Evolutionary conservation across 2,329 filamentous ascomycete genomes (phyloP), one percentile per base, ranked within the genome.

Genomic region (Chaetomiaceae sp.): DNA sequence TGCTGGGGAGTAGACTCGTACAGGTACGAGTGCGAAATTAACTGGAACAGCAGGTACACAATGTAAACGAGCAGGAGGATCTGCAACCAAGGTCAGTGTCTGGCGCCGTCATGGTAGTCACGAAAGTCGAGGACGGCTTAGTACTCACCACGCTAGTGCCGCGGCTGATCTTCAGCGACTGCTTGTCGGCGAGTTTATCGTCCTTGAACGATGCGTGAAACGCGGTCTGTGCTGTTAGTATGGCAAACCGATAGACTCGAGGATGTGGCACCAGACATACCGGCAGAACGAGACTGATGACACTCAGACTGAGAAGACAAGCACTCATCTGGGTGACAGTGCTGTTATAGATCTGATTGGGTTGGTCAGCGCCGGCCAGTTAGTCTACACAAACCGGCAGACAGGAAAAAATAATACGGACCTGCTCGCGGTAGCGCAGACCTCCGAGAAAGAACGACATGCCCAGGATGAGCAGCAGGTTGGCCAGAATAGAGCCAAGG

Each of bases 321-420:
- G 91, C 91, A 66, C 89, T 96, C 89, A 96, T 96, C 67, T 96
- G 90, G 1, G 90, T 96, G 51, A 96, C 89, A 19, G 89, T 96
- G 70, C 84, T 93, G 71, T 96, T 96, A 72, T 96, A 96, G 56
- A 96, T 85, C 81, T 87, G 48, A 12, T 21, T 10, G 25, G 2
- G 25, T 10, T 21, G 27, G 48, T 59, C 27, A 58, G 53, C 30
- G 35, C 20, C 20, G 19, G 31, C 6, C 17, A 13, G 19, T 23
- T 7, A 19, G 9, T 8, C 7, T 8, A 16, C 6, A 27, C 10
- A 27, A 27, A n/a, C n/a, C n/a, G n/a, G n/a, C n/a, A 39, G 12
- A 21, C 3, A 21, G 5, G 5, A 2, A 35, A 5, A 10, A 2
- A 17, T 7, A n/a, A 35, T 27, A 60, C 72, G 55, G 62, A 83